Evolutionary conservation across 306 rosid species (phyloP).

Genomic region (Dalbergia cultrata): DNA sequence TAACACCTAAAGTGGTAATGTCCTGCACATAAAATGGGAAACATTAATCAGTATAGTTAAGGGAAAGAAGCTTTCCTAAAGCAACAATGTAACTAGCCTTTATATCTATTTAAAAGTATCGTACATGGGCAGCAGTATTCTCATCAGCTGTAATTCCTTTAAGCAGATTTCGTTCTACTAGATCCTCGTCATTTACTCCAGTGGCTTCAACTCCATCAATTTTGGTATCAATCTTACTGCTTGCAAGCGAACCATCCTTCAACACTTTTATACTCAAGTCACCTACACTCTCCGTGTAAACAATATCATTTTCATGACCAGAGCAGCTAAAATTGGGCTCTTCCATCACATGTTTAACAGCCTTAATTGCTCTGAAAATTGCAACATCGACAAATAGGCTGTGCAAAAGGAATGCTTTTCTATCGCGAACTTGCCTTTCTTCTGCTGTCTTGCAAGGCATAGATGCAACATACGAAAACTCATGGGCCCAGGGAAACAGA

Average conservation of each 20-base stretch:
- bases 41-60: conserved; percentile 35
- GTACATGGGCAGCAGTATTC: conserved; percentile 97
- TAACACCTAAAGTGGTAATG: conserved; percentile 78
- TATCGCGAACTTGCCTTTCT: conserved; percentile 92
- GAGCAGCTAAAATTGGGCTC: conserved; percentile 50
- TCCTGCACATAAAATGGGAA: conserved; percentile 70
- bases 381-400: conserved; percentile 91
- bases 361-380: conserved; percentile 80
- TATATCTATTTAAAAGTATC: conserved; percentile 51
- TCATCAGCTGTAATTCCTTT: conserved; percentile 99
- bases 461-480: conserved; percentile 81
- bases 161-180: conserved; percentile 81
- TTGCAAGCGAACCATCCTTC: conserved; percentile 85
- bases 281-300: conserved; percentile 70
- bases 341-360: conserved; percentile 67
- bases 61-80: conserved; percentile 39
- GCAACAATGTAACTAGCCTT: conserved; percentile 31
- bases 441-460: conserved; percentile 95
- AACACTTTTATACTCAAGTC: conserved; percentile 77
- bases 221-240: conserved; percentile 87
- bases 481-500: conserved; percentile 87
- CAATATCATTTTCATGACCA: conserved; percentile 53
- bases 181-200: conserved; percentile 65
- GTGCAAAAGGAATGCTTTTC: conserved; percentile 97
- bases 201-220: conserved; percentile 88